phyloP scores from a whole-genome alignment of 208 protist species.

The Acanthamoeba sp. region DNA sequence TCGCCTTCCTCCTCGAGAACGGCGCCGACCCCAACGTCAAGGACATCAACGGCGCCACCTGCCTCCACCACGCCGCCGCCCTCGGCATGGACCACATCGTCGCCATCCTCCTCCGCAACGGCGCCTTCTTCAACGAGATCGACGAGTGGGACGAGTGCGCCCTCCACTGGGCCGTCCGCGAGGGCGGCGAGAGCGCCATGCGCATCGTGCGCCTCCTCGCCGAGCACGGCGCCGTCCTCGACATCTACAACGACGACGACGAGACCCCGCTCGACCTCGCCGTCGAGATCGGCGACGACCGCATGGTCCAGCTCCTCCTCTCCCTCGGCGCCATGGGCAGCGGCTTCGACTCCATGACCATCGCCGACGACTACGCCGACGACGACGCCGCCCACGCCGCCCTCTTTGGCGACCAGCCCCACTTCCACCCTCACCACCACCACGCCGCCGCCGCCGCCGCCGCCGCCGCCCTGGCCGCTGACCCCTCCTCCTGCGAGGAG shows the following conservation, averaged over 20 bases:
- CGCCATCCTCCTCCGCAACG: conserved; percentile 53
- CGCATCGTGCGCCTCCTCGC: neutral
- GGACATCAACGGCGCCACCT: conserved; percentile 76
- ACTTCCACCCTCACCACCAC: too few relatives aligned
- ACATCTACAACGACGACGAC: conserved; percentile 76
- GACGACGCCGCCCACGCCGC: neutral
- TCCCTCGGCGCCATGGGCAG: conserved; percentile 21
- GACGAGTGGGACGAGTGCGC: conserved; percentile 65
- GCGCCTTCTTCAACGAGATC: conserved; percentile 8
- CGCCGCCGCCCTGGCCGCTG: neutral
- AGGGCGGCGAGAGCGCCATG: conserved; percentile 14
- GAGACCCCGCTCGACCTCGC: conserved; percentile 79
- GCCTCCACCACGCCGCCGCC: conserved; percentile 74
- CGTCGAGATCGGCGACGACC: neutral
- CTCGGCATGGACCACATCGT: conserved; percentile 55
- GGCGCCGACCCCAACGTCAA: conserved; percentile 70
- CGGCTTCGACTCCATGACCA: conserved; percentile 30
- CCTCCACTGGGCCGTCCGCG: conserved; percentile 67
- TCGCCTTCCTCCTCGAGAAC: conserved; percentile 29
- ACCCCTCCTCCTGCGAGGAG: neutral
- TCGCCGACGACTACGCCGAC: neutral
- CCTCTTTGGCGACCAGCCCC: too few relatives aligned
- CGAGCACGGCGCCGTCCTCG: neutral
- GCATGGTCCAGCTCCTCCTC: conserved; percentile 37
- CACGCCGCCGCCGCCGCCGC: neutral